Percentiles rank a stretch among this genome's conserved stretches.
Evolutionary conservation across 441 rosid species (phyloP).

Genomic region (Brassica balearica): DNA sequence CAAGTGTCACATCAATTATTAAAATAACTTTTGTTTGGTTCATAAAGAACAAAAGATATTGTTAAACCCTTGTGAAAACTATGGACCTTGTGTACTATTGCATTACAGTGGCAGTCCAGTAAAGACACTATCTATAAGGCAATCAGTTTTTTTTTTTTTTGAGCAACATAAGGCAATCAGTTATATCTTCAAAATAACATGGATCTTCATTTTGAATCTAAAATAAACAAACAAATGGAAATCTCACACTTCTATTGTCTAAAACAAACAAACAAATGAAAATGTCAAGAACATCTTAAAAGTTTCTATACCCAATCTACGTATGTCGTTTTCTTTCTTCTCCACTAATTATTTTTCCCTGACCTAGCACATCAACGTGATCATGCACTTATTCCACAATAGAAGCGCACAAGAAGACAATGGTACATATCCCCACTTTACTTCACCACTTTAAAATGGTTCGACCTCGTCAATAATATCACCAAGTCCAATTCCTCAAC

Average conservation of each 20-base stretch:
- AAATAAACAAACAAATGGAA: slow-evolving; percentile 7
- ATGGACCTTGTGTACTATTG: slow-evolving; percentile 27
- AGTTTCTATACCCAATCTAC: slow-evolving; percentile 16
- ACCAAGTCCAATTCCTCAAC: slow-evolving; percentile 42
- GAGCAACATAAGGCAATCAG: too few relatives aligned
- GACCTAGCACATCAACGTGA: slow-evolving; percentile 37
- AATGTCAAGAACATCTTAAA: slow-evolving; percentile 6
- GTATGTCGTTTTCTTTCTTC: slow-evolving; percentile 4
- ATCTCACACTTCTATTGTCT: slow-evolving; percentile 5
- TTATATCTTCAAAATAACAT: slow-evolving; percentile 3
- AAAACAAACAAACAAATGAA: slow-evolving; percentile 18
- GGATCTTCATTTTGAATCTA: background rate
- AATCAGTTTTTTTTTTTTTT: background rate
- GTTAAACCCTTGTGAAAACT: slow-evolving; percentile 34
- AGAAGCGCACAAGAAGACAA: slow-evolving; percentile 40
- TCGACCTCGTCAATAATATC: slow-evolving; percentile 29
- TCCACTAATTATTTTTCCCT: slow-evolving; percentile 2
- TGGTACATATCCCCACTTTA: slow-evolving; percentile 43
- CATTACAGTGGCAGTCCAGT: slow-evolving; percentile 16
- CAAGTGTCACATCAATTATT: slow-evolving; percentile 12
- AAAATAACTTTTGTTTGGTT: slow-evolving; percentile 28
- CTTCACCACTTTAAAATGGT: slow-evolving; percentile 39
- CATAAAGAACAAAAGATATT: slow-evolving; percentile 29
- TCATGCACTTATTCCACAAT: slow-evolving; percentile 41
- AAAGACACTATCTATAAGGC: slow-evolving; percentile 25